A percentile compares a stretch with the other conserved stretches of the same genome.
phyloP scores from a whole-genome alignment of 2,329 filamentous ascomycete species.

The Aspergillaceae sp. region DNA sequence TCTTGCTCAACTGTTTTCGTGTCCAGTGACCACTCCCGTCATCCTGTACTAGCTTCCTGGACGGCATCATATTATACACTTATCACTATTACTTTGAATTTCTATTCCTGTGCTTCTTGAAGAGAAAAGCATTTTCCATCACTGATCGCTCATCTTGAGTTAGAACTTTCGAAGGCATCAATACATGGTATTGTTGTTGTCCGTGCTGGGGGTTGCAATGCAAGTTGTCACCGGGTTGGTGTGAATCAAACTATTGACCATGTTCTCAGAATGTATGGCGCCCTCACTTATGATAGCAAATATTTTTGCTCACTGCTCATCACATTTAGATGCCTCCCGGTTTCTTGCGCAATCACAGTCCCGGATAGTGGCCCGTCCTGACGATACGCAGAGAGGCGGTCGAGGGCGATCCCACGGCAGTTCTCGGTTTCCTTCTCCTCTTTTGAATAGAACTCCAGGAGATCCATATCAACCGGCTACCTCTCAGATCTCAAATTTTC shows the following conservation, averaged over 20 bases:
- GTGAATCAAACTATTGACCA: conserved; percentile 24
- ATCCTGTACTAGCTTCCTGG: neutral
- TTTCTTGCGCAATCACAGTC: conserved; percentile 97
- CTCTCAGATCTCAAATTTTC: conserved; percentile 66
- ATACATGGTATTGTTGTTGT: too few species aligned
- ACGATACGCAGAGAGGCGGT: conserved; percentile 40
- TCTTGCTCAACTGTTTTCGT: neutral
- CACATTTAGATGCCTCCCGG: conserved; percentile 73
- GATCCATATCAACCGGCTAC: conserved; percentile 71
- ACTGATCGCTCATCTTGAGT: too few species aligned
- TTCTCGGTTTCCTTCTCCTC: conserved; percentile 42
- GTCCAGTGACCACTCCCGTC: neutral
- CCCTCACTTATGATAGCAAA: neutral
- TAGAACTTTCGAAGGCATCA: too few species aligned
- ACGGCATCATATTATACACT: neutral
- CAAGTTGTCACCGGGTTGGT: neutral
- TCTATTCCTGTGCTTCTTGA: too few species aligned
- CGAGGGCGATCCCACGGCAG: conserved; percentile 39
- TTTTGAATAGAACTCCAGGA: conserved; percentile 47
- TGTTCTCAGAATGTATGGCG: conserved; percentile 83
- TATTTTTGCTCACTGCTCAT: conserved; percentile 3
- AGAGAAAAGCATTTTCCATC: too few species aligned
- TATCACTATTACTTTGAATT: neutral
- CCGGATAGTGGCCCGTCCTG: conserved; percentile 65
- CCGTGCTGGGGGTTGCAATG: neutral